Percentiles rank a stretch among this genome's conserved stretches.
phyloP scores from a whole-genome alignment of 345 rosid genomes.

The Dovyalis caffra region DNA sequence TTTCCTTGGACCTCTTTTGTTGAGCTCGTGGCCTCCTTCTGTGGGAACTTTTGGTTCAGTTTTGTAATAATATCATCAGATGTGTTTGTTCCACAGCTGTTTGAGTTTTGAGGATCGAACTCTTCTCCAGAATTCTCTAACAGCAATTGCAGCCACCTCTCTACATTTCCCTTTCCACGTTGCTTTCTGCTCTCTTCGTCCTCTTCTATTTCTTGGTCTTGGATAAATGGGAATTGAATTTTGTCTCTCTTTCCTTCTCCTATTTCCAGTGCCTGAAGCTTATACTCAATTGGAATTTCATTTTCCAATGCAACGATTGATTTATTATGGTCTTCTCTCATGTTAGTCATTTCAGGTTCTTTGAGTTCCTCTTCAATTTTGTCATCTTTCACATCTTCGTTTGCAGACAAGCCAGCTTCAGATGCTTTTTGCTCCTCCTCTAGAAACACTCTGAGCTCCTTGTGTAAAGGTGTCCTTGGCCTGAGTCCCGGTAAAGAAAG shows the following conservation, averaged over 20 bases:
- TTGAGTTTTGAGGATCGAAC: slow-evolving; percentile 30
- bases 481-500: slow-evolving; percentile 64
- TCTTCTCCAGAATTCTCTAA: slow-evolving; percentile 52
- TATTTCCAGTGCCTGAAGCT: slow-evolving; percentile 42
- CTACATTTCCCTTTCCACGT: slow-evolving; percentile 89
- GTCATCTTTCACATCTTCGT: slow-evolving; percentile 34
- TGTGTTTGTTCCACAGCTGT: slow-evolving; percentile 27
- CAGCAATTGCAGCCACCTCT: slow-evolving; percentile 88
- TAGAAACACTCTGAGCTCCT: slow-evolving; percentile 62
- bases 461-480: slow-evolving; percentile 49
- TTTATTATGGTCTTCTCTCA: slow-evolving; percentile 28
- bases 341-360: slow-evolving; percentile 15
- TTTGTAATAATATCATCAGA: slow-evolving; percentile 55
- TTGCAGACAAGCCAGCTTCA: slow-evolving; percentile 34
- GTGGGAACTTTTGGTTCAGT: slow-evolving; percentile 56
- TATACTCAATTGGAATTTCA: slow-evolving; percentile 28
- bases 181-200: slow-evolving; percentile 72
- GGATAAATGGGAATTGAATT: slow-evolving; percentile 27
- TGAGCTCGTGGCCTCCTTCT: slow-evolving; percentile 30
- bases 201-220: slow-evolving; percentile 56
- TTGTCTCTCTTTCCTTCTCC: slow-evolving; percentile 41
- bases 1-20: slow-evolving; percentile 22
- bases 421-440: slow-evolving; percentile 75
- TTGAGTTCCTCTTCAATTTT: slow-evolving; percentile 38
- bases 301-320: slow-evolving; percentile 36